Evolutionary conservation across 2,329 filamentous ascomycete genomes (phyloP), one percentile per base, ranked within the genome.

Genomic region (Blastomyces parvus): DNA sequence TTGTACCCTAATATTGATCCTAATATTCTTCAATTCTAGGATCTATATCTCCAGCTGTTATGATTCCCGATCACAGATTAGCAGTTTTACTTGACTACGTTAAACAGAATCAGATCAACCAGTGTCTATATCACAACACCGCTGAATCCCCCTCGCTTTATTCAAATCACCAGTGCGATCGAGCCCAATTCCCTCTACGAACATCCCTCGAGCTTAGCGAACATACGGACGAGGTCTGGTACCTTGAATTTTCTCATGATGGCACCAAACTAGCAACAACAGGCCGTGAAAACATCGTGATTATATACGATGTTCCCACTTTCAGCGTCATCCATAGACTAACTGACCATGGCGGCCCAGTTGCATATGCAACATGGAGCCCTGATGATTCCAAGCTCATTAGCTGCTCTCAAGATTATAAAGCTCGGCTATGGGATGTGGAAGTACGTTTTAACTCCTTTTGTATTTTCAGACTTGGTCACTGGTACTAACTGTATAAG

Each of bases 11-110:
- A 27, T 58, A 42, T 44, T 59, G 30, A 59, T 52, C 67, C 61
- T 64, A 33, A 22, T 66, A 72, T 62, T 74, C 64, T 8, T 22
- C 8, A 38, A 22, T 64, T 36, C 22, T 69, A 93, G 89, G 83
- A 80, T 96, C 86, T 63, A 96, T 99, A 74, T 96, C 94, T 1
- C 93, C 94, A 0, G 94, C 91, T 3, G 90, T 96, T 55, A 97
- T 99, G 92, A 88, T 99, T 62, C 94, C 94, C 1, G 90, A 96
- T 71, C 90, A 94, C 74, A 87, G 94, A 7, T 81, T 99, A 55
- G 90, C 91, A 1, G 83, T 86, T 42, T 80, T 99, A 19, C 79
- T 99, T 61, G 83, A 92, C 63, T 87, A 95, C 67, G 86, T 96
- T 46, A 96, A 97, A 73, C 83, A 88, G 65, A 85, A 83, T 66